A percentile compares a stretch with the other conserved stretches of the same genome.
Conservation (phyloP, 306 rosid species). For the Sindora glabra region DNA sequence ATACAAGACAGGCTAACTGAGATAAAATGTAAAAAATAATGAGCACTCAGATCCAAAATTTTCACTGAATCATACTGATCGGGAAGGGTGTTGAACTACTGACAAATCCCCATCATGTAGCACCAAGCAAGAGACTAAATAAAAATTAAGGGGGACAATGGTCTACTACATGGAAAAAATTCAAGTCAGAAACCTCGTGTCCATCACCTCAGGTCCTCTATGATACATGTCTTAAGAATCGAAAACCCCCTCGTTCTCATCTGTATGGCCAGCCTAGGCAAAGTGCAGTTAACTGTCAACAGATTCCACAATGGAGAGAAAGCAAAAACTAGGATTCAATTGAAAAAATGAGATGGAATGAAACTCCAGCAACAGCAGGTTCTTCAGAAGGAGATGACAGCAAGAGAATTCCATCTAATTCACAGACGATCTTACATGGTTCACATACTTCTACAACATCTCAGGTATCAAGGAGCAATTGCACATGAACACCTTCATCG, state of each 20-base stretch:
- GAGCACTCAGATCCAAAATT: conserved; percentile 2
- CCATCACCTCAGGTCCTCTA: conserved; percentile 5
- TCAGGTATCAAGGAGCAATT: not conserved
- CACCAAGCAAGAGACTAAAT: not conserved
- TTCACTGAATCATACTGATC: not conserved
- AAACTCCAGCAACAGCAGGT: not conserved
- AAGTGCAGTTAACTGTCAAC: conserved; percentile 1
- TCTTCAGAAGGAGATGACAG: conserved; percentile 1
- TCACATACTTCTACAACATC: not conserved
- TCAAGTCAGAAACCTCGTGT: conserved; percentile 3
- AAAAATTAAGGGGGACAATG: conserved; percentile 5
- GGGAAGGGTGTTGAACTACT: too few relatives aligned
- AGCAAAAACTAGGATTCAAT: not conserved
- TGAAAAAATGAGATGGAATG: conserved; percentile 12
- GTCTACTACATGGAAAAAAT: conserved; percentile 6
- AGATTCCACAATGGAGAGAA: conserved; percentile 11
- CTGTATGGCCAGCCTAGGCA: not conserved
- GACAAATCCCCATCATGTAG: not conserved
- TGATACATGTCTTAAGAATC: not conserved
- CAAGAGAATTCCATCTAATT: not conserved
- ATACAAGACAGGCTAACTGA: not conserved
- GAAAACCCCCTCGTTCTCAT: not conserved
- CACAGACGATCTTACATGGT: not conserved
- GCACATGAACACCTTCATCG: not conserved
- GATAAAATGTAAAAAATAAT: not conserved